Base-by-base conservation (phyloP, 257 asterid species). In the Pogostemon cablin region DNA sequence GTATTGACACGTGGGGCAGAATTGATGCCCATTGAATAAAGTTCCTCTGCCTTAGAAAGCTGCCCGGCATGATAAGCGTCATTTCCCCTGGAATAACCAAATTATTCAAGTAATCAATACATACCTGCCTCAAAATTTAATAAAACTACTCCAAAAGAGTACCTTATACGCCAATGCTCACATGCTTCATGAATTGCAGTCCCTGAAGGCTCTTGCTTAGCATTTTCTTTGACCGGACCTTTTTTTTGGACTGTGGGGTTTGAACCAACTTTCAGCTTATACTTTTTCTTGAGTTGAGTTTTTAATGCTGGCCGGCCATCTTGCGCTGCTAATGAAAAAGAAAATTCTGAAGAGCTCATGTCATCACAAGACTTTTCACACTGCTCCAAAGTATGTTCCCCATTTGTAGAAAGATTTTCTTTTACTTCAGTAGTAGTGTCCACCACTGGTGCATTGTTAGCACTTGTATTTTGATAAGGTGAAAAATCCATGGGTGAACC, bases 401-500 rank as follows among this genome's bases (percentile, higher is more conserved):
- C 71, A 62, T 71, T 71, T 43, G 68, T 32, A 60, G 67, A 8
- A 65, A 60, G 50, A 67, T 76, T 77, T 11, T n/a, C 85, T 54
- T 79, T 80, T 4, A 40, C 63, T 58, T 76, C 87, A 69, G 77
- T 10, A 47, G 53, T 77, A 32, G 10, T 49, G 66, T 77, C 70
- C 32, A 79, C 70, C 54, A 68, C 75, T 52, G 83, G 79, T 75
- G 79, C 73, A 76, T 72, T 67, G 55, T 57, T 41, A 53, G 78
- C 61, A 40, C 55, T 61, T 9, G 81, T 67, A 54, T 65, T 83
- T 65, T 77, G 84, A 80, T 80, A 91, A 64, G 96, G 99, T 50
- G 99, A 91, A 86, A 89, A 89, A 70, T 91, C 96, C 98, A 95
- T 89, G 25, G 99, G 98, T 42, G 99, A 95, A 79, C 87, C 81